Evolutionary conservation across 768 basidiomycete species (phyloP).

Genomic region (Kondoa subrosea): DNA sequence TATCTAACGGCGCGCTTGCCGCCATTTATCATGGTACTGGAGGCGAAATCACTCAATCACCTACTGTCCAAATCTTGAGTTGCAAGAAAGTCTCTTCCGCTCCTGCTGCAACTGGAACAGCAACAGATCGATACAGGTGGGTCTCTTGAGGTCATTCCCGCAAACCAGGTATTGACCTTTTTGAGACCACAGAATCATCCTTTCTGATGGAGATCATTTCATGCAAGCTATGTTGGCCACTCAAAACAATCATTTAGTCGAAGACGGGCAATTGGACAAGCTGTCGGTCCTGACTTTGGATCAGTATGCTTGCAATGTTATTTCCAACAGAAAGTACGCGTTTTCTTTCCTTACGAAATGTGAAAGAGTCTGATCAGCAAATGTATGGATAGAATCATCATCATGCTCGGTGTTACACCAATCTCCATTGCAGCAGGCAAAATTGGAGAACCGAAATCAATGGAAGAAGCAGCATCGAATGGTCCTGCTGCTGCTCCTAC

Average conservation of each 20-base stretch:
- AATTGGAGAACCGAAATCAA: slow-evolving; percentile 46
- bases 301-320: slow-evolving; percentile 61
- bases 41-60: background rate
- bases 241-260: slow-evolving; percentile 60
- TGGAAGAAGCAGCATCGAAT: slow-evolving; percentile 28
- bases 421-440: slow-evolving; percentile 46
- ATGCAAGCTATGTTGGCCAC: slow-evolving; percentile 91
- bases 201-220: slow-evolving; percentile 75
- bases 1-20: background rate
- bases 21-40: background rate
- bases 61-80: background rate
- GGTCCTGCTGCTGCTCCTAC: background rate
- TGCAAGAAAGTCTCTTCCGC: background rate
- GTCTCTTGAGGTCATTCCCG: background rate
- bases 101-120: background rate
- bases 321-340: slow-evolving; percentile 65
- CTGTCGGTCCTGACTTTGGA: slow-evolving; percentile 54
- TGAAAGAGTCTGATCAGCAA: too few relatives aligned
- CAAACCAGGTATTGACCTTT: background rate
- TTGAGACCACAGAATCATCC: slow-evolving; percentile 43
- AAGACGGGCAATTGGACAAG: slow-evolving; percentile 46
- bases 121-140: slow-evolving; percentile 4
- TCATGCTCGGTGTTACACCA: slow-evolving; percentile 52
- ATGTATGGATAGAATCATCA: slow-evolving; percentile 61
- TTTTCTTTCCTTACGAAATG: background rate